These are phyloP conservation scores for Pseudogymnoascus destructans DNA, from an alignment of 2,329 filamentous ascomycete species.

Conservation along the genomic window DNA sequence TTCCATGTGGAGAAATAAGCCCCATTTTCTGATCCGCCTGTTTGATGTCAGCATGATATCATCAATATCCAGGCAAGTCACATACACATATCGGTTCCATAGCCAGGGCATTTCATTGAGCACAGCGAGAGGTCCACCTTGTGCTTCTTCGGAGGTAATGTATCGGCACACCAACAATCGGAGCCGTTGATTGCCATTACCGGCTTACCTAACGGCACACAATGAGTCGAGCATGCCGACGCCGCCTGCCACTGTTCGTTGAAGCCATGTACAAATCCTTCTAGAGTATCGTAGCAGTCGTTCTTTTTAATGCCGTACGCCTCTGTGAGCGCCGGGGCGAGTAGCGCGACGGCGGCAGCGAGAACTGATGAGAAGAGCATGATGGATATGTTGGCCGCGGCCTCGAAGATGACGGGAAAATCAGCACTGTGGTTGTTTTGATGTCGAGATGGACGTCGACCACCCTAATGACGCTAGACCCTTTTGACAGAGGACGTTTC, in stretches of 20 bases:
- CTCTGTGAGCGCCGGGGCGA: background rate
- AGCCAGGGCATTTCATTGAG: constrained; percentile 21
- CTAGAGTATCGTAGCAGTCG: background rate
- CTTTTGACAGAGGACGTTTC: background rate
- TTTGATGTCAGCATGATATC: background rate
- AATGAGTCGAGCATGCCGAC: constrained; percentile 13
- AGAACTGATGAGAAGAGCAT: background rate
- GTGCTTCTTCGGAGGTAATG: constrained; percentile 17
- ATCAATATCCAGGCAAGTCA: background rate
- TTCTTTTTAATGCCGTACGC: background rate
- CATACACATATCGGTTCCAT: constrained; percentile 21
- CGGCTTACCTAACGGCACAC: background rate
- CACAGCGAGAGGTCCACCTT: constrained; percentile 18
- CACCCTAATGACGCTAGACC: background rate
- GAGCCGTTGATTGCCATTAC: constrained; percentile 14
- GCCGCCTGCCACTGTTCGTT: constrained; percentile 18
- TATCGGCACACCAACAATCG: constrained; percentile 24
- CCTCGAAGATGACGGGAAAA: background rate
- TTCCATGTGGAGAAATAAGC: background rate
- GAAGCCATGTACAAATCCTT: constrained; percentile 11
- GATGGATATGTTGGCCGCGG: background rate
- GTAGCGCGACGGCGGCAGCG: background rate
- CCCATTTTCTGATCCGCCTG: background rate
- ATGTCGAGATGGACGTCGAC: background rate
- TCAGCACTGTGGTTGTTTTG: background rate